Percentiles rank a stretch among this genome's conserved stretches.
Conservation (phyloP, 345 rosid genomes). For the Euphorbia lathyris region DNA sequence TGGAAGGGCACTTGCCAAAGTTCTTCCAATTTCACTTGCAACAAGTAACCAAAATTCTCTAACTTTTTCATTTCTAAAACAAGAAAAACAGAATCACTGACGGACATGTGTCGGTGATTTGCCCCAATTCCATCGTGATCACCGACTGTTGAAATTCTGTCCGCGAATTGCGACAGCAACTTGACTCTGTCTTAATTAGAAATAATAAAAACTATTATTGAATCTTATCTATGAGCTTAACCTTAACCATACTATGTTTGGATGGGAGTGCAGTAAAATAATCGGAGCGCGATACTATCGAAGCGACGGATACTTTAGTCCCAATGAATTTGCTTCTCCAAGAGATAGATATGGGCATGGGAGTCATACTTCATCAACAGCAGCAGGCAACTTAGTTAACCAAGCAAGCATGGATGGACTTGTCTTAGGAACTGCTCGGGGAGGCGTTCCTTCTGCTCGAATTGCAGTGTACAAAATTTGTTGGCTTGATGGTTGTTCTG, state of each 20-base stretch:
- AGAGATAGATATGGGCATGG: constrained; percentile 17
- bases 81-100: too few relatives aligned
- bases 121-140: too few relatives aligned
- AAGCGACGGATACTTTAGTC: neutral
- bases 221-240: too few relatives aligned
- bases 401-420: constrained; percentile 16
- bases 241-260: neutral
- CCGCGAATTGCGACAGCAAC: too few relatives aligned
- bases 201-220: too few relatives aligned
- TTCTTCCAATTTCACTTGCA: constrained; percentile 16
- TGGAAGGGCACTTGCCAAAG: constrained; percentile 17
- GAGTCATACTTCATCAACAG: constrained; percentile 18
- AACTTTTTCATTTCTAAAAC: too few relatives aligned
- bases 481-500: constrained; percentile 17
- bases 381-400: constrained; percentile 13
- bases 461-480: constrained; percentile 20
- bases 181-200: too few relatives aligned
- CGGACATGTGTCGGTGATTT: too few relatives aligned
- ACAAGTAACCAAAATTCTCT: constrained; percentile 8
- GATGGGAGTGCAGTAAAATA: constrained; percentile 6
- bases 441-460: constrained; percentile 21
- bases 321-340: constrained; percentile 9
- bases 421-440: constrained; percentile 16
- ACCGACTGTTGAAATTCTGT: too few relatives aligned
- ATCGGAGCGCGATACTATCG: constrained; percentile 17